Percentiles rank a stretch among this genome's conserved stretches.
Conservation (phyloP, 2,329 filamentous ascomycete species). For the Aspergillus sp. region DNA sequence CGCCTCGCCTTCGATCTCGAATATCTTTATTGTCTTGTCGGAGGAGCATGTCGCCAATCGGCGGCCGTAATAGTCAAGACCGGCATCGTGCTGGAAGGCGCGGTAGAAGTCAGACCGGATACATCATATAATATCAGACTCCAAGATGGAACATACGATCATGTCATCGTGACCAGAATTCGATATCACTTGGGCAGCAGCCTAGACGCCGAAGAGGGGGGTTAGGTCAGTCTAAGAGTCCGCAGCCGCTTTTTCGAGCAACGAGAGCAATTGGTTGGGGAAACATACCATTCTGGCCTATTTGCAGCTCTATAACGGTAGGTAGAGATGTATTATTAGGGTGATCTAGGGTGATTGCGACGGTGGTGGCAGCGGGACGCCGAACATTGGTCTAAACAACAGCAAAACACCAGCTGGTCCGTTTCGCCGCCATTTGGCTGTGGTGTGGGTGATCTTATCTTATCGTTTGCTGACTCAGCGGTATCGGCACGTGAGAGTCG, state of each 20-base stretch:
- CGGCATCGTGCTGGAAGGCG: slow-evolving; percentile 78
- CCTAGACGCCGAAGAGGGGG: slow-evolving; percentile 42
- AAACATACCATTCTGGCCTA: slow-evolving; percentile 25
- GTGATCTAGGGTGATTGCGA: not conserved
- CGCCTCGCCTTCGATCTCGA: slow-evolving; percentile 91
- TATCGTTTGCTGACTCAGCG: slow-evolving; percentile 22
- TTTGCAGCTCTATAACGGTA: slow-evolving; percentile 8
- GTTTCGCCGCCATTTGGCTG: slow-evolving; percentile 15
- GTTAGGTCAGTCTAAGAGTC: slow-evolving; percentile 12
- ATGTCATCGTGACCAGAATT: slow-evolving; percentile 96
- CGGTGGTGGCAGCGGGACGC: slow-evolving; percentile 4
- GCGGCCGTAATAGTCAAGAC: slow-evolving; percentile 96
- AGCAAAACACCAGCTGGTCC: slow-evolving; percentile 28
- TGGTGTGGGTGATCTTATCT: slow-evolving; percentile 26
- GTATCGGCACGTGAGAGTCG: slow-evolving; percentile 24
- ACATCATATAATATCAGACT: not conserved
- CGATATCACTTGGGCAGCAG: slow-evolving; percentile 69
- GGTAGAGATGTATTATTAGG: not conserved
- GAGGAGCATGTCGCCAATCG: slow-evolving; percentile 96
- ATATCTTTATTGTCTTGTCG: slow-evolving; percentile 99
- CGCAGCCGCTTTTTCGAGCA: not conserved
- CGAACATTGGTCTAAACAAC: slow-evolving; percentile 10
- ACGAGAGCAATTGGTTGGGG: not conserved
- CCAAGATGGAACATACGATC: slow-evolving; percentile 70
- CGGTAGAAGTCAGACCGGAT: slow-evolving; percentile 2